These are phyloP conservation scores for Mollisiaceae sp. DNA, from an alignment of 2,329 filamentous ascomycete species.

Conservation along the genomic window DNA sequence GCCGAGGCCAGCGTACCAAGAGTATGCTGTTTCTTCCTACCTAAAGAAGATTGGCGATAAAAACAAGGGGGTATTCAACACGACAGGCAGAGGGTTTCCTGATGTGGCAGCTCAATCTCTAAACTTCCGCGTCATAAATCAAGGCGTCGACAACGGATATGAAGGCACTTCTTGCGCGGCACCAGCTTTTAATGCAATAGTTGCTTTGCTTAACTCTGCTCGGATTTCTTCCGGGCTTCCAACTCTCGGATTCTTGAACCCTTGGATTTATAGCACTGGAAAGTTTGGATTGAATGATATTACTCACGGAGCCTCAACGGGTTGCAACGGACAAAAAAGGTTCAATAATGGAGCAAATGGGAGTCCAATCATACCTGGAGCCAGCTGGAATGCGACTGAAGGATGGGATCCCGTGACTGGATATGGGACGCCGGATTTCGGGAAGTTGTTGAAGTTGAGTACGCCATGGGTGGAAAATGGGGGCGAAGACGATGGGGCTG, in stretches of 20 bases:
- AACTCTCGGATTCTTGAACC: constrained; percentile 49
- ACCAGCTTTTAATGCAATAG: constrained; percentile 60
- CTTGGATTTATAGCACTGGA: constrained; percentile 45
- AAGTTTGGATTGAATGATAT: constrained; percentile 47
- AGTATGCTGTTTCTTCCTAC: constrained; percentile 48
- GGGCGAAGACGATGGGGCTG: constrained; percentile 22
- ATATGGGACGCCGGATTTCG: constrained; percentile 44
- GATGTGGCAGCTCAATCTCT: constrained; percentile 50
- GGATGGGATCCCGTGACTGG: constrained; percentile 54
- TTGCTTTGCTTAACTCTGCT: constrained; percentile 66
- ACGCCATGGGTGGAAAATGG: constrained; percentile 29
- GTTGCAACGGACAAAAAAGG: constrained; percentile 38
- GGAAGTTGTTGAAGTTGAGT: constrained; percentile 31
- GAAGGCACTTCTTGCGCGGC: constrained; percentile 57
- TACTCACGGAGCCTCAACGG: constrained; percentile 43
- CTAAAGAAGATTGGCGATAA: constrained; percentile 38
- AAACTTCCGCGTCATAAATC: neutral
- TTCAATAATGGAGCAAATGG: constrained; percentile 13
- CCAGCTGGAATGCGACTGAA: constrained; percentile 34
- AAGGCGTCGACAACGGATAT: neutral
- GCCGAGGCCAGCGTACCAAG: constrained; percentile 52
- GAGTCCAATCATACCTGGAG: constrained; percentile 23
- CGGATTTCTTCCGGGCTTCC: constrained; percentile 55
- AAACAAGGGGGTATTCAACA: constrained; percentile 52
- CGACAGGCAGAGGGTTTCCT: constrained; percentile 54